Percentiles rank a stretch among this genome's conserved stretches.
Conservation (phyloP, 2,329 filamentous ascomycete genomes). For the Cladophialophora carrionii region DNA sequence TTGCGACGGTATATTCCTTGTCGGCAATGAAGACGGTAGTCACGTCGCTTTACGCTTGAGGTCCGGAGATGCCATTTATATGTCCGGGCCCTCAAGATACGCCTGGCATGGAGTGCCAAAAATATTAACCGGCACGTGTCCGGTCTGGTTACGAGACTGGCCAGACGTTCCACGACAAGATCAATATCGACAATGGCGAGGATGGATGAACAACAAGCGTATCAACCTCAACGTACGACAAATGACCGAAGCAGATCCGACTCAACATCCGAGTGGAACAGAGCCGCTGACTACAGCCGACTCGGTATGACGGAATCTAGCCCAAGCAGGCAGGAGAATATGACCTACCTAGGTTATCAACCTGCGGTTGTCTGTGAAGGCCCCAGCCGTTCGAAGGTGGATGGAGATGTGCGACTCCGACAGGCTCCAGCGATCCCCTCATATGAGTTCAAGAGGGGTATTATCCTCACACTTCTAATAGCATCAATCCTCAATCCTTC, state of each 20-base stretch:
- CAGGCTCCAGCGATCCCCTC: slow-evolving; percentile 5
- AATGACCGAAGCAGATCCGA: slow-evolving; percentile 56
- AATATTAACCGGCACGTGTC: slow-evolving; percentile 78
- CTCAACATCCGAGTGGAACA: not conserved
- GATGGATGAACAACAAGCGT: slow-evolving; percentile 86
- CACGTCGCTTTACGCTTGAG: slow-evolving; percentile 64
- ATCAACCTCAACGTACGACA: slow-evolving; percentile 93
- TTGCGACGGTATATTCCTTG: slow-evolving; percentile 87
- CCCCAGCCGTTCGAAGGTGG: not conserved
- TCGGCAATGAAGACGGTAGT: slow-evolving; percentile 63
- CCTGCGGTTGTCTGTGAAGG: not conserved
- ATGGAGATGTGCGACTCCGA: slow-evolving; percentile 27
- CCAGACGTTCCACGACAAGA: slow-evolving; percentile 56
- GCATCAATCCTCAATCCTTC: not conserved
- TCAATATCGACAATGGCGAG: slow-evolving; percentile 70
- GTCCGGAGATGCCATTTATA: slow-evolving; percentile 88
- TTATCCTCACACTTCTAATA: not conserved
- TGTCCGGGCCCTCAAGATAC: slow-evolving; percentile 78
- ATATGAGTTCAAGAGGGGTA: not conserved
- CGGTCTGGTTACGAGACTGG: slow-evolving; percentile 73
- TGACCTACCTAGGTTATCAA: slow-evolving; percentile 17
- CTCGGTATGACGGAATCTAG: slow-evolving; percentile 9
- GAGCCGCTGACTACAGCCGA: not conserved
- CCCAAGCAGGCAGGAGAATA: slow-evolving; percentile 27
- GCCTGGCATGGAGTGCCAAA: slow-evolving; percentile 97